Evolutionary conservation across 2,329 filamentous ascomycete genomes (phyloP).

Genomic region (Orbilia javanica): DNA sequence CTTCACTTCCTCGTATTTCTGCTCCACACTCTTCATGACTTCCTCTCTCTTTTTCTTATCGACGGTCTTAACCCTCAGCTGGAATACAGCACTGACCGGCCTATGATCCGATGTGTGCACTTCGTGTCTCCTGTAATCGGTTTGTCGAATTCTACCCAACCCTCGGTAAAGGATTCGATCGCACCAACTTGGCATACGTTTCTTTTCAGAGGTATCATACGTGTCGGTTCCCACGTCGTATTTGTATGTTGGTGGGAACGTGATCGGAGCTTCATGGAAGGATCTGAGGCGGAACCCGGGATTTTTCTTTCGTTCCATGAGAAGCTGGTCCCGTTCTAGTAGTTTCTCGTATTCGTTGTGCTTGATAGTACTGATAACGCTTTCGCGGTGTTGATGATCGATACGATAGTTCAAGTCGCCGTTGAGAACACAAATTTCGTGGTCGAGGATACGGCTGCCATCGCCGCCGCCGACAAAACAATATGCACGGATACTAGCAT

Average conservation of each 20-base stretch:
- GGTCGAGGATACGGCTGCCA: conserved; percentile 92
- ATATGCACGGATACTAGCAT: conserved; percentile 77
- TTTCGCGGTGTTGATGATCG: conserved; percentile 89
- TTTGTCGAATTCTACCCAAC: conserved; percentile 82
- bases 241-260: conserved; percentile 96
- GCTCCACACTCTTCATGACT: conserved; percentile 79
- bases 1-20: conserved; percentile 79
- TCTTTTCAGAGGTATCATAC: conserved; percentile 96
- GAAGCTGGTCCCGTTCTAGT: conserved; percentile 90
- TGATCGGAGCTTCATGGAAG: conserved; percentile 91
- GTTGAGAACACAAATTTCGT: conserved; percentile 96
- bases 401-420: conserved; percentile 98
- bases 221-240: conserved; percentile 96
- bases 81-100: conserved; percentile 88
- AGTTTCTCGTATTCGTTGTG: conserved; percentile 85
- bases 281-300: conserved; percentile 88
- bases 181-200: conserved; percentile 94
- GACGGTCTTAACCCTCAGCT: conserved; percentile 85
- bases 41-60: conserved; percentile 74
- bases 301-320: conserved; percentile 88
- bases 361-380: conserved; percentile 86
- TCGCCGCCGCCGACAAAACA: conserved; percentile 92
- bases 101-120: conserved; percentile 91
- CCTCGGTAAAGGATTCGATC: conserved; percentile 91
- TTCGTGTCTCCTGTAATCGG: conserved; percentile 90